These are phyloP conservation scores for Candida lessepsii DNA, from an alignment of 805 yeast genomes.

Conservation along the genomic window DNA sequence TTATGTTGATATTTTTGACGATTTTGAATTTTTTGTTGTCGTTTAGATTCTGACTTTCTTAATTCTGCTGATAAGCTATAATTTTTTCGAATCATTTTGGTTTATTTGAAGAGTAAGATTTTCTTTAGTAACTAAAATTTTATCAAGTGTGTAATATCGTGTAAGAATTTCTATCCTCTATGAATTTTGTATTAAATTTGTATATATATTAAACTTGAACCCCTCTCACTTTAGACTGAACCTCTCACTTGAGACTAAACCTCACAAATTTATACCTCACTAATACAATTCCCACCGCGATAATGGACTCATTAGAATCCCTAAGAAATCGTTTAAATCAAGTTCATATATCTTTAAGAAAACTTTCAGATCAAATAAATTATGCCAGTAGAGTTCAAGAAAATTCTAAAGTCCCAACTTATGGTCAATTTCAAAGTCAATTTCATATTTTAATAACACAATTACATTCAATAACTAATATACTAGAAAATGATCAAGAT, in stretches of 20 bases:
- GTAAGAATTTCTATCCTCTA: no score
- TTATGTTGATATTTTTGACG: constrained; percentile 34
- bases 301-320: constrained; percentile 39
- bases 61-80: constrained; percentile 40
- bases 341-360: constrained; percentile 40
- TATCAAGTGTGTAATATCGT: no score
- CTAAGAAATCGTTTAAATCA: constrained; percentile 42
- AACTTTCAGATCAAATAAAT: constrained; percentile 36
- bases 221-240: no score
- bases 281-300: background rate
- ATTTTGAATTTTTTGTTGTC: constrained; percentile 34
- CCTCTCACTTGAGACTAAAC: no score
- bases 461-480: constrained; percentile 69
- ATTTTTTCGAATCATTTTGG: constrained; percentile 31
- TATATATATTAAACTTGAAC: no score
- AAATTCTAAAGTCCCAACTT: constrained; percentile 39
- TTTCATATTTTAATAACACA: constrained; percentile 82
- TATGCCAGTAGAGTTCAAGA: constrained; percentile 36
- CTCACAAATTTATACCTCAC: no score
- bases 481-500: constrained; percentile 60
- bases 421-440: constrained; percentile 78
- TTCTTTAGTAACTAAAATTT: no score
- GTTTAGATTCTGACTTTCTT: constrained; percentile 34
- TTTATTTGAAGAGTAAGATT: no score
- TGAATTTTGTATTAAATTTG: no score